Conservation (phyloP, 1,284 basidiomycete species). For the Kwoniella shivajii region DNA sequence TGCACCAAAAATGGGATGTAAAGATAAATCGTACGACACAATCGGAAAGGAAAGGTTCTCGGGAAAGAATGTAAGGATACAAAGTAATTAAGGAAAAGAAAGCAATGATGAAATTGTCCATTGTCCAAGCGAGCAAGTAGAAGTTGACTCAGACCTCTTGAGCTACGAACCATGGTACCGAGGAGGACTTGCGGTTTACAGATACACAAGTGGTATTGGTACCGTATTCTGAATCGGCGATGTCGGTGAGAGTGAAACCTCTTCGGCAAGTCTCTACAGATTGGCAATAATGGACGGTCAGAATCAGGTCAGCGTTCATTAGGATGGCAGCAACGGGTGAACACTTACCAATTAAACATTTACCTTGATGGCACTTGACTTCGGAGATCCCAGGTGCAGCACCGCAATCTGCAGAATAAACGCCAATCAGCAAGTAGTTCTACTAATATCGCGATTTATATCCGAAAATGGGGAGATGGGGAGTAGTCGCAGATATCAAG, state of each 20-base stretch:
- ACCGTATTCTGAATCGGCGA: not conserved
- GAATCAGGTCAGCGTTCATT: not conserved
- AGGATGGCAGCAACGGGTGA: not conserved
- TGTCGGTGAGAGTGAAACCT: conserved; percentile 17
- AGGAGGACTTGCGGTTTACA: not conserved
- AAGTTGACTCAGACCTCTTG: not conserved
- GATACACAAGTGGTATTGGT: conserved; percentile 14
- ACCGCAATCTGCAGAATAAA: conserved; percentile 22
- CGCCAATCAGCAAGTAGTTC: too few relatives aligned
- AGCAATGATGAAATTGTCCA: not conserved
- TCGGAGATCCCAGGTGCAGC: conserved; percentile 27
- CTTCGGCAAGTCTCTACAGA: conserved; percentile 23
- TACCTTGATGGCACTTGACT: conserved; percentile 27
- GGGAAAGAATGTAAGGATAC: too few relatives aligned
- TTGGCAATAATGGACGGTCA: not conserved
- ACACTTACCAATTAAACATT: conserved; percentile 31
- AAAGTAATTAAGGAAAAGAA: too few relatives aligned
- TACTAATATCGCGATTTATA: too few relatives aligned
- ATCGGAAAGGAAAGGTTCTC: too few relatives aligned
- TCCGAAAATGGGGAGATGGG: too few relatives aligned
- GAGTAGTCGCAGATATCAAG: not conserved
- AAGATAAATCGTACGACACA: too few relatives aligned
- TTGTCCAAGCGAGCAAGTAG: not conserved
- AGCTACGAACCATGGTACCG: conserved; percentile 1
- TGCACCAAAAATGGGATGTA: too few relatives aligned